Evolutionary conservation across 2,329 filamentous ascomycete species (phyloP).

Genomic region (Tolypocladium endophyticum): DNA sequence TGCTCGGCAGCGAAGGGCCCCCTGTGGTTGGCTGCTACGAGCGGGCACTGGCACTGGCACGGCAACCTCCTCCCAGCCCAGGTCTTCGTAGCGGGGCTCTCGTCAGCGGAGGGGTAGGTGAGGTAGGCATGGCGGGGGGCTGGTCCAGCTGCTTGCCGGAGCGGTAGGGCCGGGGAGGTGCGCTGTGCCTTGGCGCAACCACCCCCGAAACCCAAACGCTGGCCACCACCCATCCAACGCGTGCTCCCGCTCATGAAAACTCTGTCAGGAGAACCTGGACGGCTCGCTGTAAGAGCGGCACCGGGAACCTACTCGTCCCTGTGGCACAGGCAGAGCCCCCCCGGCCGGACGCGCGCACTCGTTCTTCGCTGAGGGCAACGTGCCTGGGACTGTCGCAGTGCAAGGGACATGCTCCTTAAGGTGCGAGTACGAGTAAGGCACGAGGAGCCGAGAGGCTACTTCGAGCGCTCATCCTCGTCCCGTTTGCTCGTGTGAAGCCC

Average conservation of each 20-base stretch:
- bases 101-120: slow-evolving; percentile 1
- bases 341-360: neutral
- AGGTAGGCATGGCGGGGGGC: neutral
- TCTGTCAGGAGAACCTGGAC: slow-evolving; percentile 20
- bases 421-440: too few relatives aligned
- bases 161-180: neutral
- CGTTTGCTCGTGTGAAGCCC: neutral
- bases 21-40: neutral
- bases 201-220: neutral
- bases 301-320: slow-evolving; percentile 2
- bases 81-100: slow-evolving; percentile 1
- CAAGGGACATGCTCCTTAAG: neutral
- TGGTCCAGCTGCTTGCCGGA: neutral
- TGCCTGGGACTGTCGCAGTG: neutral
- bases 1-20: neutral
- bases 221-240: neutral
- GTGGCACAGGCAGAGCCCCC: slow-evolving; percentile 7
- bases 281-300: slow-evolving; percentile 11
- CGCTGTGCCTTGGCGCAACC: neutral
- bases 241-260: slow-evolving; percentile 11
- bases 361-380: neutral
- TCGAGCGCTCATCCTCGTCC: too few relatives aligned
- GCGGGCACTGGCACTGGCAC: neutral
- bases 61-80: neutral
- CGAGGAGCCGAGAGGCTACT: neutral